Evolutionary conservation across 2,329 filamentous ascomycete genomes (phyloP), one percentile per base, ranked within the genome.

Genomic region (Graphium sp.): DNA sequence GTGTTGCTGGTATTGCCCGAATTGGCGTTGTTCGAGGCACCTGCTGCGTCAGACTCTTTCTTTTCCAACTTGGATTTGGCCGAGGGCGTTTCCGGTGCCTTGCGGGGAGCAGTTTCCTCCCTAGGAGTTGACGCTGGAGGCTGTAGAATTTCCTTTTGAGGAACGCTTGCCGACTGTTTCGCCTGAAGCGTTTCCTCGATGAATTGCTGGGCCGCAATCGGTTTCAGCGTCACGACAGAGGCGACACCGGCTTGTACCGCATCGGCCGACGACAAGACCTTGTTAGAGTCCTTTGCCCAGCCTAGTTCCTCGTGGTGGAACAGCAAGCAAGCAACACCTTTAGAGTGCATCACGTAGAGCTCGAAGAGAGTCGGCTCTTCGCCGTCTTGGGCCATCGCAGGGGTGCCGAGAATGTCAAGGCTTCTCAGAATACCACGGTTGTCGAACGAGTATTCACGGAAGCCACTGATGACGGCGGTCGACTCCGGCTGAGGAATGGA

Each of bases 331-430:
- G 85, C 85, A n/a, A 95, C 84, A 35, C 89, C 89, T 55, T 84
- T 91, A 8, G 89, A 94, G 51, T 98, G 87, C 77, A 94, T 92
- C 18, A 83, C 79, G 48, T 98, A 98, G 7, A 98, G 64, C 56
- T 98, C 89, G 44, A 98, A 95, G 10, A 94, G 56, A 0, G 76
- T 73, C 11, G 71, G 70, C 37, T 89, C 78, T 4, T 36, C 36
- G 15, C 60, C 60, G 22, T 69, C 66, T 34, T 71, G 62, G 6
- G 63, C 55, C 35, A 71, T 66, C 31, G 75, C 68, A 19, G 78
- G 73, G 40, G 65, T 74, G 42, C 75, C 72, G 16, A 95, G 66
- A 44, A 98, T 82, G 43, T 93, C 84, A 32, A 98, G 58, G 47
- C 87, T 95, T 48, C 89, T 74, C 28, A 98, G 67, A 39, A 82